Percentiles rank a stretch among this genome's conserved stretches.
Evolutionary conservation across 2,329 filamentous ascomycete genomes (phyloP).

Genomic region (Hypoxylon sp.): DNA sequence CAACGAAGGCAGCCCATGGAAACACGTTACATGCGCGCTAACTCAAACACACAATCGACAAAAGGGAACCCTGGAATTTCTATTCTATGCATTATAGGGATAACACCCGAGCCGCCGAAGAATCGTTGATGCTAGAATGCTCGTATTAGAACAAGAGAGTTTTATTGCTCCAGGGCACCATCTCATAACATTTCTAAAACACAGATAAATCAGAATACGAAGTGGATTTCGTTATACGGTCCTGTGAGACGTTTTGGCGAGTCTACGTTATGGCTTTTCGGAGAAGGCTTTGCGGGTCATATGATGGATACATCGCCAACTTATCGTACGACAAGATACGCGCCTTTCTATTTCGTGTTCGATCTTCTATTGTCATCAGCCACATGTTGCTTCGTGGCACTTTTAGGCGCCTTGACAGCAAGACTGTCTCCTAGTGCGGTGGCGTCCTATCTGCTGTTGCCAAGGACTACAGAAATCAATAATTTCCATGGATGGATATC

Average conservation of each 20-base stretch:
- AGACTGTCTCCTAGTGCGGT: too few species aligned
- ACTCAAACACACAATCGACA: constrained; percentile 11
- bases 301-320: not conserved
- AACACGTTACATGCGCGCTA: constrained; percentile 20
- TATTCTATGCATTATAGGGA: constrained; percentile 1
- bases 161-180: not conserved
- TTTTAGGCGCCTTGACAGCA: not conserved
- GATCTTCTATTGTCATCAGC: not conserved
- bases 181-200: not conserved
- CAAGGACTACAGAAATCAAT: not conserved
- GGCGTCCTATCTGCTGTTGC: not conserved
- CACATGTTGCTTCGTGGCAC: not conserved
- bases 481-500: not conserved
- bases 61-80: not conserved
- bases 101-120: constrained; percentile 1
- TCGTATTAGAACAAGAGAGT: not conserved
- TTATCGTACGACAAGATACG: not conserved
- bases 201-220: not conserved
- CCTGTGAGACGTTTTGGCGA: not conserved
- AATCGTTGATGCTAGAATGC: constrained; percentile 4
- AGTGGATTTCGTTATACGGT: not conserved
- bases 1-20: not conserved
- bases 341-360: not conserved
- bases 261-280: not conserved
- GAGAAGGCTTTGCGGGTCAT: not conserved